Conservation (phyloP, 257 asterid genomes). For the Cordia subcordata region DNA sequence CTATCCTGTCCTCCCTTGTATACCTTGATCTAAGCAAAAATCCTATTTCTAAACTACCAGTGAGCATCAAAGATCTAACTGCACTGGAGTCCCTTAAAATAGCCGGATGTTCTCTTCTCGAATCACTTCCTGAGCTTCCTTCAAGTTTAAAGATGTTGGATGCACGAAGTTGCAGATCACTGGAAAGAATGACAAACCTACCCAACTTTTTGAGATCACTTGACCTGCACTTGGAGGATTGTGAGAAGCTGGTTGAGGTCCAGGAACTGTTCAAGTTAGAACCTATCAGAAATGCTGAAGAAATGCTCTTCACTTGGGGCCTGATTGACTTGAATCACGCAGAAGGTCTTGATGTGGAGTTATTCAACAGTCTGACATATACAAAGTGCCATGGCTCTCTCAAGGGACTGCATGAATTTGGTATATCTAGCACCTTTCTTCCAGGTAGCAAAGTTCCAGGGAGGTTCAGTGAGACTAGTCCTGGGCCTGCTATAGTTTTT, state of each 20-base stretch:
- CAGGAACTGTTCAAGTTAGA: constrained; percentile 1
- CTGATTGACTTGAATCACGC: neutral
- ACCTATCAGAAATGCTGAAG: neutral
- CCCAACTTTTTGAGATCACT: constrained; percentile 8
- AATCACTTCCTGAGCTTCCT: constrained; percentile 16
- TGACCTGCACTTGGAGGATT: neutral
- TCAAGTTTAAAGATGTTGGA: neutral
- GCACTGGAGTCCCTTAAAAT: constrained; percentile 2
- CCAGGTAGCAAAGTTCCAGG: constrained; percentile 1
- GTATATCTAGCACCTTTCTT: constrained; percentile 11
- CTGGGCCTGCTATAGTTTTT: neutral
- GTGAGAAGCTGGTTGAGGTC: constrained; percentile 6
- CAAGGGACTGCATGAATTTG: constrained; percentile 11
- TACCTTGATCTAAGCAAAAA: constrained; percentile 10
- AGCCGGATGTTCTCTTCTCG: neutral
- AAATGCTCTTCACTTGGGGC: neutral
- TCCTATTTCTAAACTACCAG: constrained; percentile 12
- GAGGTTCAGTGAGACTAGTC: neutral
- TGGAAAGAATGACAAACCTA: constrained; percentile 9
- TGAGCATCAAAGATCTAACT: constrained; percentile 7
- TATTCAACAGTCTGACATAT: constrained; percentile 2
- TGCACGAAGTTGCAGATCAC: constrained; percentile 1
- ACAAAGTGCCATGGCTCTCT: neutral
- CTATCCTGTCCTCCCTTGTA: neutral
- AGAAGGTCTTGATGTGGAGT: neutral